Evolutionary conservation across 2,329 filamentous ascomycete genomes (phyloP).

Genomic region (Pestalotiopsis sp.): DNA sequence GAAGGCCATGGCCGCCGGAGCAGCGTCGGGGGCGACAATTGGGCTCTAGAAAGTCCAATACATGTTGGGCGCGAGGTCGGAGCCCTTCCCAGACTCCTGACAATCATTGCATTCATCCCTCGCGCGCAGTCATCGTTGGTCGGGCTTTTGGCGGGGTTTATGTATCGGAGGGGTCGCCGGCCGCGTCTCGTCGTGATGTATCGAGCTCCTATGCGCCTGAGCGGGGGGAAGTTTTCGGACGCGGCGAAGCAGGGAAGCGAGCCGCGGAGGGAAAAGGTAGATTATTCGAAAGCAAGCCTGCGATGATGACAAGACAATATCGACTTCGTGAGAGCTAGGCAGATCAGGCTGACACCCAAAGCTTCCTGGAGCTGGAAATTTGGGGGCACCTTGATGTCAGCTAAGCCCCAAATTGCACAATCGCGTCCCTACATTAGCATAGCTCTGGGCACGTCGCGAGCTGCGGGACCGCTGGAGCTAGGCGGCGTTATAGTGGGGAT

Average conservation of each 20-base stretch:
- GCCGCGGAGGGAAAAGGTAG: too few relatives aligned
- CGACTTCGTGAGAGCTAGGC: not conserved
- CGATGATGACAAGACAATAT: not conserved
- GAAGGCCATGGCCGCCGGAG: not conserved
- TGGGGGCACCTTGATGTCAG: conserved; percentile 7
- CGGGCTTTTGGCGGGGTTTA: not conserved
- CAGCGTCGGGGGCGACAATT: not conserved
- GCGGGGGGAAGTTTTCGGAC: not conserved
- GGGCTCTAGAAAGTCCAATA: conserved; percentile 1
- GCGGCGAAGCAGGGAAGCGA: too few relatives aligned
- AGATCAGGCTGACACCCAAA: not conserved
- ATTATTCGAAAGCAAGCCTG: not conserved
- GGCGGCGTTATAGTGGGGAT: too few relatives aligned
- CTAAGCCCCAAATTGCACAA: conserved; percentile 8
- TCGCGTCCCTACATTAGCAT: not conserved
- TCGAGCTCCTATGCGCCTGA: not conserved
- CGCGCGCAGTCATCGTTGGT: conserved; percentile 10
- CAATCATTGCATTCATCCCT: conserved; percentile 16
- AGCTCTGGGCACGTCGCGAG: not conserved
- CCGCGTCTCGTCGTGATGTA: not conserved
- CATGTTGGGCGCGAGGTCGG: conserved; percentile 15
- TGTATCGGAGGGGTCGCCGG: not conserved
- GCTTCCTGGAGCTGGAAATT: not conserved
- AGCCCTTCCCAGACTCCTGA: conserved; percentile 15
- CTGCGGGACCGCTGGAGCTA: not conserved